Percentiles rank a stretch among this genome's conserved stretches.
Evolutionary conservation across 2,329 filamentous ascomycete species (phyloP).

Genomic region (Colletotrichum limetticola): DNA sequence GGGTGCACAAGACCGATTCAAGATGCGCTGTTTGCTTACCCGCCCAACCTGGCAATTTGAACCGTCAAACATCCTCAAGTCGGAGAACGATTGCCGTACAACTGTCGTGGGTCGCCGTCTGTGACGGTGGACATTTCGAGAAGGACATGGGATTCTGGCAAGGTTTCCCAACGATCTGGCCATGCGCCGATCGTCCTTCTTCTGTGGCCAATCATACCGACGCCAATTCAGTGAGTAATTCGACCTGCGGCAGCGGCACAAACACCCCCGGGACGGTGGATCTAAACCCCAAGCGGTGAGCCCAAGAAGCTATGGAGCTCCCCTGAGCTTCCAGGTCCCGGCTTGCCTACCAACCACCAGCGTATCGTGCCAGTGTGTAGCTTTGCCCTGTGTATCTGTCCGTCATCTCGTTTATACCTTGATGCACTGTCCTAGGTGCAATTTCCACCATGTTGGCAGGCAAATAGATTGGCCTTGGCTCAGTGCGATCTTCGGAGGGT

Average conservation of each 20-base stretch:
- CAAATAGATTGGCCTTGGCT: conserved; percentile 7
- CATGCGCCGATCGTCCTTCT: conserved; percentile 20
- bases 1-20: background rate
- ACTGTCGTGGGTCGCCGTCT: background rate
- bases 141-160: background rate
- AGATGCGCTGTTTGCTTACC: background rate
- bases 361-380: background rate
- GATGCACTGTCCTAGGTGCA: background rate
- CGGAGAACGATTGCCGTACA: conserved; percentile 2
- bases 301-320: background rate
- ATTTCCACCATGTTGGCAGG: conserved; percentile 3
- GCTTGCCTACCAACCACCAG: background rate
- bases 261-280: conserved; percentile 9
- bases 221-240: conserved; percentile 21
- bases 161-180: conserved; percentile 34
- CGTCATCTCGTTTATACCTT: background rate
- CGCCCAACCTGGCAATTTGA: background rate
- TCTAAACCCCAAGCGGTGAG: conserved; percentile 31
- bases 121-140: background rate
- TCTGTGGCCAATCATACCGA: conserved; percentile 19
- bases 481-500: conserved; percentile 1
- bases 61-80: background rate
- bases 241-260: conserved; percentile 7
- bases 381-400: background rate
- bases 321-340: background rate